Evolutionary conservation across 352 stramenopile species (phyloP), one percentile per base, ranked within the genome.

Genomic region (Bremia lactucae): DNA sequence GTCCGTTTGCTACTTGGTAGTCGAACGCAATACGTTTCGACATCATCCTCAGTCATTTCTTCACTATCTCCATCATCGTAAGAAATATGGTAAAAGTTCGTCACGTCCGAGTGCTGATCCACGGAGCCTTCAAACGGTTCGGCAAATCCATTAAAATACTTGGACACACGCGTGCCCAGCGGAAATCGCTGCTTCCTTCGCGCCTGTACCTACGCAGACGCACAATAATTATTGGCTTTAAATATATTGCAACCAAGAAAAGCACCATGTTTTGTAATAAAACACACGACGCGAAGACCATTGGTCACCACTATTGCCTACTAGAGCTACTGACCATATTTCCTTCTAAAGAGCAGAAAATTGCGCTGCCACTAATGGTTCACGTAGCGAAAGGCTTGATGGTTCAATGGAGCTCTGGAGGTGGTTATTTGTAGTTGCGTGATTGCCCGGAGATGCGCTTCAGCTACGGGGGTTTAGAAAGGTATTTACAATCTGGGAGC

Each of bases 31-130:
- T 87, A 48, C 6, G 23, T 36, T 16, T 78, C 55, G 14, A 88
- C 54, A 31, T 88, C 75, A 13, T 72, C 62, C 43, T 88, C 75
- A 1, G 72, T 86, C 75, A 88, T 88, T 44, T 88, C 75, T 39
- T 88, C 75, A 24, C 68, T 84, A 47, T 88, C 75, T 16, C 72
- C 75, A 37, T 88, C 75, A 29, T 88, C 75, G 35, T 88, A 88
- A 8, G 55, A 65, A 46, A 88, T 73, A 43, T 86, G 72, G 36
- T 88, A 88, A 33, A 80, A 86, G 16, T 75, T 54, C 8, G 75
- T 78, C 3, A 49, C 34, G 4, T 55, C 29, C 11, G 66, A 56
- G 42, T 74, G 72, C 15, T 60, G 31, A 50, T 88, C 72, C 29
- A 88, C 66, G 1, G 52, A 67, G n/a, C 75, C 75, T 6, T 52